A percentile compares a stretch with the other conserved stretches of the same genome.
Conservation (phyloP, 2,329 filamentous ascomycete genomes). For the Xylaria digitata region DNA sequence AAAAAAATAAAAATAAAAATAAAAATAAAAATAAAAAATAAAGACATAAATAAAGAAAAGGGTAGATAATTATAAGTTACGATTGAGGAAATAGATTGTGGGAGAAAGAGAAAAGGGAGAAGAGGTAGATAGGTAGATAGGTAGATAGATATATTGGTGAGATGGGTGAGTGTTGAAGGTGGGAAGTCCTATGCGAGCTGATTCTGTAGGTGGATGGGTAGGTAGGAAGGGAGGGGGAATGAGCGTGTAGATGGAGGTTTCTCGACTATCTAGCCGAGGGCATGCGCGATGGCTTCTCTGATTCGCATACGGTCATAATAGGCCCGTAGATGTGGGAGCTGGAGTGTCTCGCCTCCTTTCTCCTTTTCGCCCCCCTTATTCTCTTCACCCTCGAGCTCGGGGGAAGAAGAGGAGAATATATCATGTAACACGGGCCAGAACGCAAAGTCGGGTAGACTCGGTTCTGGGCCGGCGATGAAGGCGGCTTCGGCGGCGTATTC, state of each 20-base stretch:
- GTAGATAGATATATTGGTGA: no score
- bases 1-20: no score
- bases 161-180: no score
- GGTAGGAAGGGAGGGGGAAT: no score
- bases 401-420: conserved; percentile 48
- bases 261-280: conserved; percentile 25
- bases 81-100: neutral
- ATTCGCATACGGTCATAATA: conserved; percentile 51
- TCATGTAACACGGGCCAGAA: conserved; percentile 67
- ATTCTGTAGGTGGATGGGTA: no score
- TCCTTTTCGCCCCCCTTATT: neutral
- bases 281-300: conserved; percentile 36
- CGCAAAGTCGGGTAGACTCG: conserved; percentile 64
- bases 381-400: neutral
- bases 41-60: neutral
- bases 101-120: neutral
- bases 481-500: conserved; percentile 50
- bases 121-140: neutral
- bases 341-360: no score
- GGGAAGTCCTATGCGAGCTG: no score
- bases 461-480: conserved; percentile 60
- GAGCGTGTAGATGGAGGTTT: no score
- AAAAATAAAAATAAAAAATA: no score
- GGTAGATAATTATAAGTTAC: no score
- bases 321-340: conserved; percentile 55